phyloP scores from a whole-genome alignment of 176 grass and related monocot species.

The Lolium multiflorum region DNA sequence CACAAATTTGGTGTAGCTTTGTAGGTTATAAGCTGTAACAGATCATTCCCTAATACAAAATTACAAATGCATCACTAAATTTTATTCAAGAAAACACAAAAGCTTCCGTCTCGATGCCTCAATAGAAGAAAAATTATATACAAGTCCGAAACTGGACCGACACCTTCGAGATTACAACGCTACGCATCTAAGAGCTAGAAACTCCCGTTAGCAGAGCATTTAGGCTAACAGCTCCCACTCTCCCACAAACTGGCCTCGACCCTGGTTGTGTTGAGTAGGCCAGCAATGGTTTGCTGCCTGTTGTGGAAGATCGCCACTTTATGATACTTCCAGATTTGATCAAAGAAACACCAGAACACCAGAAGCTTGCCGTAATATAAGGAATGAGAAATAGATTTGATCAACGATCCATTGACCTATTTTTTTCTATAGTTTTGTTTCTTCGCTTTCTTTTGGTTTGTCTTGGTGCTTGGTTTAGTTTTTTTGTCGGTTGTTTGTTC shows the following conservation, averaged over 20 bases:
- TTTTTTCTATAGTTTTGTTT: neutral
- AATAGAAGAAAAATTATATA: too few species aligned
- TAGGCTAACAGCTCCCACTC: neutral
- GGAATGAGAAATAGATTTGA: neutral
- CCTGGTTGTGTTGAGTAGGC: neutral
- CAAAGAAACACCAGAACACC: too few species aligned
- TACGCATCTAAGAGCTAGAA: neutral
- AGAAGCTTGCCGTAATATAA: neutral
- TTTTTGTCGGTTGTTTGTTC: neutral
- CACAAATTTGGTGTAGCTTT: neutral
- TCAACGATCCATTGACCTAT: neutral
- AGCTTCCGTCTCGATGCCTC: too few species aligned
- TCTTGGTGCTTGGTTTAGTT: neutral
- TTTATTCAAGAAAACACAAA: neutral
- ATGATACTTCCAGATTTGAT: neutral
- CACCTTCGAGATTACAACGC: neutral
- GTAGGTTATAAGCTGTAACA: neutral
- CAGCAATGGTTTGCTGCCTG: neutral
- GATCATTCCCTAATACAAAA: neutral
- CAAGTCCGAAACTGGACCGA: too few species aligned
- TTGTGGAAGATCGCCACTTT: neutral
- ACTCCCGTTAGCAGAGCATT: neutral
- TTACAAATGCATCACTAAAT: neutral
- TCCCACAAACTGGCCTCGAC: neutral
- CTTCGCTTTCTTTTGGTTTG: neutral